These are phyloP conservation scores for Erodium maritimum DNA, from an alignment of 345 rosid species.

Conservation along the genomic window DNA sequence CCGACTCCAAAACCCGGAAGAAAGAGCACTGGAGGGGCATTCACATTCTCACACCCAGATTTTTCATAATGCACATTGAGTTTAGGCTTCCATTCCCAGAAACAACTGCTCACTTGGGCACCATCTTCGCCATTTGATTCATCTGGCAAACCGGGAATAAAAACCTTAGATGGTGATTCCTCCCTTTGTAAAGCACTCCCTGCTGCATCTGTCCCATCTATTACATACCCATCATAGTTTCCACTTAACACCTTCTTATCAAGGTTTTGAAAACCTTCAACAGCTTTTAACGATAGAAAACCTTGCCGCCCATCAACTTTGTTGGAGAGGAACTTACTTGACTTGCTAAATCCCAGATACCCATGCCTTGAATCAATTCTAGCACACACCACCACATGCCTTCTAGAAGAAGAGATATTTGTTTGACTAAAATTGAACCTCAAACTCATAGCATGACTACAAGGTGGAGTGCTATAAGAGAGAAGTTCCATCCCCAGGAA, in stretches of 20 bases:
- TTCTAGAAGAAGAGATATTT: conserved; percentile 13
- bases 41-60: conserved; percentile 50
- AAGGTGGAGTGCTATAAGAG: conserved; percentile 28
- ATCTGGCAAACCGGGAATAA: conserved; percentile 67
- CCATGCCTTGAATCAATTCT: conserved; percentile 17
- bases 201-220: conserved; percentile 21
- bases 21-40: conserved; percentile 61
- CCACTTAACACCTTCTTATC: conserved; percentile 29
- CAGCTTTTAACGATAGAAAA: conserved; percentile 8
- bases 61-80: conserved; percentile 62
- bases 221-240: conserved; percentile 37
- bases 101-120: conserved; percentile 45
- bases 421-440: conserved; percentile 20
- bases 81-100: conserved; percentile 84
- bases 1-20: conserved; percentile 99
- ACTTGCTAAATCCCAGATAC: conserved; percentile 12
- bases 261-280: conserved; percentile 13
- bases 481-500: conserved; percentile 50
- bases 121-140: conserved; percentile 36
- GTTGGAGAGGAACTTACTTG: conserved; percentile 6
- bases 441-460: conserved; percentile 18
- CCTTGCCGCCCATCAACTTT: conserved; percentile 8
- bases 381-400: conserved; percentile 10
- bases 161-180: conserved; percentile 32
- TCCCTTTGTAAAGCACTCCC: conserved; percentile 14